Conservation (phyloP, 1,284 basidiomycete genomes). For the Cutaneotrichosporon cavernicola region DNA sequence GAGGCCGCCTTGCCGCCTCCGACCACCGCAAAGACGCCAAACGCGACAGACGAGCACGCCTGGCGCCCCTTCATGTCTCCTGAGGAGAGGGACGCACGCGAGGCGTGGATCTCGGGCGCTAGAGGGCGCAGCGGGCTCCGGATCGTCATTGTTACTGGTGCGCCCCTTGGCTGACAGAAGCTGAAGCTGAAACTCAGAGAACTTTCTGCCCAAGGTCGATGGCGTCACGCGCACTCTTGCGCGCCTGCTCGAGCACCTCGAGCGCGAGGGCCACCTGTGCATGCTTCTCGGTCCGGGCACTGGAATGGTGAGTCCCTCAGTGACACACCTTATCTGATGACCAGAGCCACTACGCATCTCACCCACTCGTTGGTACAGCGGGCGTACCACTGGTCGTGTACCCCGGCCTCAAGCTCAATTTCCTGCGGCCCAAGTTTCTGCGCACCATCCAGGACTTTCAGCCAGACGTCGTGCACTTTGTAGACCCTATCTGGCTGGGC, state of each 20-base stretch:
- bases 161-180: neutral
- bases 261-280: slow-evolving; percentile 59
- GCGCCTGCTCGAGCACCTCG: slow-evolving; percentile 59
- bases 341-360: slow-evolving; percentile 57
- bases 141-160: slow-evolving; percentile 52
- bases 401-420: slow-evolving; percentile 61
- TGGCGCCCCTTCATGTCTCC: slow-evolving; percentile 42
- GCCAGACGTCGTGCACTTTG: slow-evolving; percentile 59
- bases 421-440: slow-evolving; percentile 59
- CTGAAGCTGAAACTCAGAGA: slow-evolving; percentile 48
- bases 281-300: slow-evolving; percentile 60
- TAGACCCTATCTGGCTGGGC: slow-evolving; percentile 62
- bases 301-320: slow-evolving; percentile 50
- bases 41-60: slow-evolving; percentile 11
- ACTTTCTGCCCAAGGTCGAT: slow-evolving; percentile 61
- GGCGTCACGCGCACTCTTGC: slow-evolving; percentile 61
- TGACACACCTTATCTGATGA: neutral
- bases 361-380: slow-evolving; percentile 59
- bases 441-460: slow-evolving; percentile 55
- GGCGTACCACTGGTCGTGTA: slow-evolving; percentile 60
- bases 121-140: slow-evolving; percentile 43
- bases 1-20: slow-evolving; percentile 7
- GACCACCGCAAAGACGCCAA: neutral
- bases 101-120: slow-evolving; percentile 36
- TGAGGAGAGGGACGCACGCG: slow-evolving; percentile 36